These are phyloP conservation scores for Kodamaea arcana DNA, from an alignment of 1,139 yeast species.

Conservation along the genomic window DNA sequence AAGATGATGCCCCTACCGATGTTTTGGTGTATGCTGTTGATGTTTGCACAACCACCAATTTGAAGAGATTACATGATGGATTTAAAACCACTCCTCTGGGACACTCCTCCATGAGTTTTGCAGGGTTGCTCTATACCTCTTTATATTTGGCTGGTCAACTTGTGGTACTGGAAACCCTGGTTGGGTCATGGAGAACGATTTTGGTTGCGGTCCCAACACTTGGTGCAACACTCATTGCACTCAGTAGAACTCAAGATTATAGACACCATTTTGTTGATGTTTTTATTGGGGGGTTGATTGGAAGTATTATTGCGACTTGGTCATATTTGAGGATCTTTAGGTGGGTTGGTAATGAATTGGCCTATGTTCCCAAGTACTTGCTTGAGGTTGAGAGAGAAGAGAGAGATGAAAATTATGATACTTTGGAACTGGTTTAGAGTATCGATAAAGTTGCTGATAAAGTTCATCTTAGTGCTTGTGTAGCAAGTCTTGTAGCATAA, in stretches of 20 bases:
- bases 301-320: constrained; percentile 35
- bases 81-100: constrained; percentile 80
- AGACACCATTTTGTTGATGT: constrained; percentile 76
- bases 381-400: constrained; percentile 13
- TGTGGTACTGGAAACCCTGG: constrained; percentile 26
- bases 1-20: constrained; percentile 42
- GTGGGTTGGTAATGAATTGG: constrained; percentile 12
- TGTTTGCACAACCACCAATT: constrained; percentile 55
- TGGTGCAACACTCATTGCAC: constrained; percentile 62
- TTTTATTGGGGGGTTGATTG: constrained; percentile 54
- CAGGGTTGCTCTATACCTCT: constrained; percentile 62
- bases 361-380: constrained; percentile 23
- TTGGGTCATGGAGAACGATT: constrained; percentile 55
- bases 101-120: constrained; percentile 61
- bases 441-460: too few species aligned
- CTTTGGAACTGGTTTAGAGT: constrained; percentile 2
- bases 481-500: too few species aligned
- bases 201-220: constrained; percentile 36
- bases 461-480: too few species aligned
- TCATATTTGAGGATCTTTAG: constrained; percentile 40
- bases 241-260: constrained; percentile 73
- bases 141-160: constrained; percentile 67
- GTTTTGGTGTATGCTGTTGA: constrained; percentile 51
- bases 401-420: neutral
- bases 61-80: constrained; percentile 53